A percentile compares a stretch with the other conserved stretches of the same genome.
phyloP scores from a whole-genome alignment of 768 basidiomycete species.

The Serendipita sp. region DNA sequence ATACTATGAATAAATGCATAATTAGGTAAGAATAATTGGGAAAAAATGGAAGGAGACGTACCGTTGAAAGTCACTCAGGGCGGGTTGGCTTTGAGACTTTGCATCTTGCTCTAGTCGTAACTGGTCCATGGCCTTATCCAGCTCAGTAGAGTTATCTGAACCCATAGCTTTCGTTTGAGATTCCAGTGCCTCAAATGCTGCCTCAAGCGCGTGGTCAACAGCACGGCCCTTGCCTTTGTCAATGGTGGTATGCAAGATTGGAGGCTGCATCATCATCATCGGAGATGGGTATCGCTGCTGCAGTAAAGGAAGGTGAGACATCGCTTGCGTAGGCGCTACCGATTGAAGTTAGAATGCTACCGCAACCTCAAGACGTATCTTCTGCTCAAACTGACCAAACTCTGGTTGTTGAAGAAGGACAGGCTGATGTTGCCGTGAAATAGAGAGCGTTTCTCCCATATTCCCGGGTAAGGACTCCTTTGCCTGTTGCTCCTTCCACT shows the following conservation, averaged over 20 bases:
- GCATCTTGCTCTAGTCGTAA: conserved; percentile 12
- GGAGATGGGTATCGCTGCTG: not conserved
- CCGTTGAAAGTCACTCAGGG: conserved; percentile 35
- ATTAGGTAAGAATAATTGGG: not conserved
- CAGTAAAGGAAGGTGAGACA: not conserved
- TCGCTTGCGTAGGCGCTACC: not conserved
- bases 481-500: not conserved
- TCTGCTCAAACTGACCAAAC: not conserved
- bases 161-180: conserved; percentile 14
- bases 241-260: conserved; percentile 23
- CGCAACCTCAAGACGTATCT: not conserved
- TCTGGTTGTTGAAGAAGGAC: too few species aligned
- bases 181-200: conserved; percentile 21
- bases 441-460: conserved; percentile 5
- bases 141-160: conserved; percentile 16
- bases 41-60: conserved; percentile 18
- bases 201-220: conserved; percentile 35
- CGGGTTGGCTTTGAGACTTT: conserved; percentile 14
- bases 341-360: too few species aligned
- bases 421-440: too few species aligned
- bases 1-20: conserved; percentile 25
- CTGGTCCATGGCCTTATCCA: conserved; percentile 12
- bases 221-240: conserved; percentile 71
- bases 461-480: not conserved
- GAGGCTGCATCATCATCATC: conserved; percentile 6